phyloP scores from a whole-genome alignment of 2,329 filamentous ascomycete species.

The Metarhizium album region DNA sequence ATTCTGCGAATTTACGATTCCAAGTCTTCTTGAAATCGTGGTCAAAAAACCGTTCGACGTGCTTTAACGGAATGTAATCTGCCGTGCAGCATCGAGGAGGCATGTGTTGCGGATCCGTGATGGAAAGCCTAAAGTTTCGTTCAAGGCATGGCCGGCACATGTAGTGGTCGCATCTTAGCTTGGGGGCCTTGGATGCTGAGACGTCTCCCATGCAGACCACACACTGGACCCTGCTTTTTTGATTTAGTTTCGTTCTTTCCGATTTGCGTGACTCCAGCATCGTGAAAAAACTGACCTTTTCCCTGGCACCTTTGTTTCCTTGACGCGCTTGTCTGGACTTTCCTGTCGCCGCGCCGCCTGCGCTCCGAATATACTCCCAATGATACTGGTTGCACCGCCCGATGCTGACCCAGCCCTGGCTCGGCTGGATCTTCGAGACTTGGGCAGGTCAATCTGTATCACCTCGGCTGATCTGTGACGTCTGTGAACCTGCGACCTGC shows the following conservation, averaged over 20 bases:
- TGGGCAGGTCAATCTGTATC: constrained; percentile 7
- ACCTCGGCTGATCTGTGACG: constrained; percentile 12
- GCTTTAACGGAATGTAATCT: constrained; percentile 61
- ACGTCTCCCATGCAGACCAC: constrained; percentile 62
- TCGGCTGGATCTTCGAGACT: constrained; percentile 9
- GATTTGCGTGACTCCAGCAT: neutral
- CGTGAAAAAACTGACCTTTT: constrained; percentile 14
- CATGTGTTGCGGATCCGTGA: constrained; percentile 71
- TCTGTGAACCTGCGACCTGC: constrained; percentile 7
- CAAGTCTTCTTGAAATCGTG: constrained; percentile 63
- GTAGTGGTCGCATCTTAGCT: constrained; percentile 66
- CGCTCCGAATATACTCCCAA: constrained; percentile 17
- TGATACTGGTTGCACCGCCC: constrained; percentile 14
- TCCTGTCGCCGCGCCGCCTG: constrained; percentile 15
- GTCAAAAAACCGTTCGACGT: constrained; percentile 68
- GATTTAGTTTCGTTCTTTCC: neutral
- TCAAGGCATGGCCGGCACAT: constrained; percentile 74
- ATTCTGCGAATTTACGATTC: constrained; percentile 74
- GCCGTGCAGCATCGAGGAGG: constrained; percentile 70
- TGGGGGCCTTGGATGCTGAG: constrained; percentile 51
- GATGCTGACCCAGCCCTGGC: constrained; percentile 10
- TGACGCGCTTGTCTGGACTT: constrained; percentile 16
- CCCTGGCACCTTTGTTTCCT: constrained; percentile 4
- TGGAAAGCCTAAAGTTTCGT: constrained; percentile 62
- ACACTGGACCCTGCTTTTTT: constrained; percentile 53